phyloP scores from a whole-genome alignment of 2,329 filamentous ascomycete genomes.

The Epichloe gansuensis region DNA sequence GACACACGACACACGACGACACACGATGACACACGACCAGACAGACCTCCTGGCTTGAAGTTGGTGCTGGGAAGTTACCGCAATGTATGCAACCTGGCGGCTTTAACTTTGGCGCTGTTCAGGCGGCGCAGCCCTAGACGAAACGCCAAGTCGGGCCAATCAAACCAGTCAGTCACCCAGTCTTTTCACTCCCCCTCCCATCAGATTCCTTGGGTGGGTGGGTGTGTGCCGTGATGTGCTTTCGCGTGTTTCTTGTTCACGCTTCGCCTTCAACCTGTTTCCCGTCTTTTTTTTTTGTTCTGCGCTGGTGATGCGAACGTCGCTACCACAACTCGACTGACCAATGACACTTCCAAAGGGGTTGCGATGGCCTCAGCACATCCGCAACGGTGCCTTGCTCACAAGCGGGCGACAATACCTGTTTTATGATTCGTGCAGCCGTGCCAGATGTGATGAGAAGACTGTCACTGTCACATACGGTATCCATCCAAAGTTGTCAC shows the following conservation, averaged over 20 bases:
- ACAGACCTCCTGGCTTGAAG: not conserved
- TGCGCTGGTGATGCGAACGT: not conserved
- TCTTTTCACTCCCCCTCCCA: not conserved
- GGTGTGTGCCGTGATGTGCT: not conserved
- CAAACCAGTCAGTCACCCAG: not conserved
- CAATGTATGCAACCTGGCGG: conserved; percentile 9
- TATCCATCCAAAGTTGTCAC: not conserved
- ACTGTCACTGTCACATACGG: not conserved
- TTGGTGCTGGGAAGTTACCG: conserved; percentile 7
- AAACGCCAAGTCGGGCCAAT: conserved; percentile 1
- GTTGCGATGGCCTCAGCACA: not conserved
- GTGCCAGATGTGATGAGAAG: not conserved
- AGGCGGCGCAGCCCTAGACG: not conserved
- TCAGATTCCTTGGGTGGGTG: not conserved
- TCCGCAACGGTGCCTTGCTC: not conserved
- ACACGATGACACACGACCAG: not conserved
- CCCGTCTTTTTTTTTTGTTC: too few relatives aligned
- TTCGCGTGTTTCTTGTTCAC: conserved; percentile 1
- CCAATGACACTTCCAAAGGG: not conserved
- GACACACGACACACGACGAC: not conserved
- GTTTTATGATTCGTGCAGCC: not conserved
- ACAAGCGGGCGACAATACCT: not conserved
- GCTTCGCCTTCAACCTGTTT: not conserved
- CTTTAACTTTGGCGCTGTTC: conserved; percentile 3
- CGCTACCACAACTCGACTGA: not conserved